Evolutionary conservation across 768 basidiomycete genomes (phyloP).

Genomic region (Trametes meyenii): DNA sequence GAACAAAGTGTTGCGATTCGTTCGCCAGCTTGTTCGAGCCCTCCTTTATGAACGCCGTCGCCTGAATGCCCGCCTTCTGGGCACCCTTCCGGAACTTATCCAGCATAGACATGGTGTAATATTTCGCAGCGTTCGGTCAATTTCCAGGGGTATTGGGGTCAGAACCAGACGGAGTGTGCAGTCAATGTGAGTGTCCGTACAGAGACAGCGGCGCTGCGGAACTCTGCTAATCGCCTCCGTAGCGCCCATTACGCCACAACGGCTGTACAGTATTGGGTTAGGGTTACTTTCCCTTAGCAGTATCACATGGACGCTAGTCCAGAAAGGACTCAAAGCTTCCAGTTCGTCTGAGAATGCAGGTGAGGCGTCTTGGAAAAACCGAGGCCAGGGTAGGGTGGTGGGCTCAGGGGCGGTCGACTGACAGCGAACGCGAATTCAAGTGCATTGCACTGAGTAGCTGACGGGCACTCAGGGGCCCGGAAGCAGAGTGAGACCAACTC

Average conservation of each 20-base stretch:
- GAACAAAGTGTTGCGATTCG: slow-evolving; percentile 77
- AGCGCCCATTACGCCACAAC: slow-evolving; percentile 23
- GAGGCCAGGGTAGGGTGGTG: no score
- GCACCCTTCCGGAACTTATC: slow-evolving; percentile 83
- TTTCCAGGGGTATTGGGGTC: slow-evolving; percentile 7
- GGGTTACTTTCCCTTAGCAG: slow-evolving; percentile 1
- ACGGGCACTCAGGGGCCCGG: no score
- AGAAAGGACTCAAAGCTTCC: no score
- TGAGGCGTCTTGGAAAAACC: no score
- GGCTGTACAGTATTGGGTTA: slow-evolving; percentile 16
- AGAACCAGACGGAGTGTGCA: background rate
- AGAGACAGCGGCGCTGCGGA: background rate
- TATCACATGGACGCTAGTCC: slow-evolving; percentile 5
- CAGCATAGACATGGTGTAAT: slow-evolving; percentile 55
- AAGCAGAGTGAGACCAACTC: no score
- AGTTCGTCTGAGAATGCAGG: no score
- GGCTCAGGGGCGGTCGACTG: no score
- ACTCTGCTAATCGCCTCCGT: slow-evolving; percentile 6
- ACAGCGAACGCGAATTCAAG: no score
- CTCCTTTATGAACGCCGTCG: slow-evolving; percentile 71
- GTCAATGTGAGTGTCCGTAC: slow-evolving; percentile 9
- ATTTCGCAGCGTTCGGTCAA: background rate
- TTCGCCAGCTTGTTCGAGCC: slow-evolving; percentile 69
- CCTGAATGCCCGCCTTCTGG: slow-evolving; percentile 80
- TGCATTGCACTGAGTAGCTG: no score